Evolutionary conservation across 192 early-diverging fungal species (phyloP).

Genomic region (Backusella luteola): DNA sequence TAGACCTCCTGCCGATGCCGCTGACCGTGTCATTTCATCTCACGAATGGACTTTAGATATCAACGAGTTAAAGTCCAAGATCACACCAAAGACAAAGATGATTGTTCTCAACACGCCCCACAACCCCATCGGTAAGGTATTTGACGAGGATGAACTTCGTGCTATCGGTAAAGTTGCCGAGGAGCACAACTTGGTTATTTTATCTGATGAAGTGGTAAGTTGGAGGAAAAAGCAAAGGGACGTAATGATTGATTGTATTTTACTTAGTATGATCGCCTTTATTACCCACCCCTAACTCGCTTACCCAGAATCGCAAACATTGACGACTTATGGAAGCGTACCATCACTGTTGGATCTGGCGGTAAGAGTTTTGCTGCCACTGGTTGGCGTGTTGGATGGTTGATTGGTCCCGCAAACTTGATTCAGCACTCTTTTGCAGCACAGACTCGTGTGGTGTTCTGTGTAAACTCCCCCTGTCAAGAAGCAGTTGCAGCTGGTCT

Average conservation of each 20-base stretch:
- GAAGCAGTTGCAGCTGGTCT: conserved; percentile 78
- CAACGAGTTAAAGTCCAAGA: conserved; percentile 70
- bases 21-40: conserved; percentile 57
- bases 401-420: conserved; percentile 71
- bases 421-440: conserved; percentile 77
- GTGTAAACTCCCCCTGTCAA: conserved; percentile 87
- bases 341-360: conserved; percentile 88
- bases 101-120: conserved; percentile 95
- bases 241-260: background rate
- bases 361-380: conserved; percentile 96
- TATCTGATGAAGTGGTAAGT: conserved; percentile 88
- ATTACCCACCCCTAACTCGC: conserved; percentile 57
- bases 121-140: conserved; percentile 91
- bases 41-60: conserved; percentile 88
- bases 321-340: conserved; percentile 86
- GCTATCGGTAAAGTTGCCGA: conserved; percentile 74
- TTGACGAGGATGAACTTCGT: conserved; percentile 67
- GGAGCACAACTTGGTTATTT: conserved; percentile 82
- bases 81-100: conserved; percentile 79
- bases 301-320: conserved; percentile 81
- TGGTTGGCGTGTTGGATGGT: conserved; percentile 97
- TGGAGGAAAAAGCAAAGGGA: background rate
- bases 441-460: conserved; percentile 89
- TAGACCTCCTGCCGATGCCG: conserved; percentile 48
- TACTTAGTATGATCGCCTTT: conserved; percentile 82